Base-by-base conservation (phyloP, 2,329 filamentous ascomycete genomes). In the Daldinia sp. region DNA sequence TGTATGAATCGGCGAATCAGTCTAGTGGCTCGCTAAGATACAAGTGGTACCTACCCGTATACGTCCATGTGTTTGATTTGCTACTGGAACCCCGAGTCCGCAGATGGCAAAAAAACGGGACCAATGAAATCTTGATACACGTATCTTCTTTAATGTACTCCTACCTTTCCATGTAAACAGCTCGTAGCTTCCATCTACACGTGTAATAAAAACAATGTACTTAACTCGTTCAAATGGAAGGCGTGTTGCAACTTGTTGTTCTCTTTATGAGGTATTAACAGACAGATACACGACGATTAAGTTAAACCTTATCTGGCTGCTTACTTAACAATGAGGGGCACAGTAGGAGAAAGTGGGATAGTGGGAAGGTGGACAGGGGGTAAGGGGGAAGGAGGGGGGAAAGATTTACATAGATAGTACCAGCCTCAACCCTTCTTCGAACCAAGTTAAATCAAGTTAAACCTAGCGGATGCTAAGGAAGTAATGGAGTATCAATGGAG, bases 1-100 rank as follows among this genome's bases (percentile, higher is more conserved):
- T 45, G 37, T 52, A 57, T 53, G 50, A 63, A 13, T 61, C 54
- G 63, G 52, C 51, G 63, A 66, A 66, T 63, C 47, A 15, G 37
- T 61, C 47, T 58, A 43, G 52, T 30, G 17, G 11, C 45, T 15
- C n/a, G 25, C 45, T 21, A 34, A n/a, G n/a, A n/a, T n/a, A n/a
- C n/a, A n/a, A n/a, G n/a, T n/a, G n/a, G n/a, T n/a, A n/a, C n/a
- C 34, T 39, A 5, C 9, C 8, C 15, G 21, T 13, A 11, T 32
- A 32, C 29, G 4, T 37, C 8, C 34, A n/a, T n/a, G n/a, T 37
- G 13, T 6, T 23, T 50, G 48, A 50, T 59, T 58, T 55, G 54
- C 54, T 58, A 48, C 41, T 37, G 35, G 51, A 63, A 61, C 34
- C 27, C 43, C 43, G 61, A 66, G 39, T 47, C 34, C 23, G 54